These are phyloP conservation scores for Blechomonas ayalai DNA, from an alignment of 208 protist genomes.

Conservation along the genomic window DNA sequence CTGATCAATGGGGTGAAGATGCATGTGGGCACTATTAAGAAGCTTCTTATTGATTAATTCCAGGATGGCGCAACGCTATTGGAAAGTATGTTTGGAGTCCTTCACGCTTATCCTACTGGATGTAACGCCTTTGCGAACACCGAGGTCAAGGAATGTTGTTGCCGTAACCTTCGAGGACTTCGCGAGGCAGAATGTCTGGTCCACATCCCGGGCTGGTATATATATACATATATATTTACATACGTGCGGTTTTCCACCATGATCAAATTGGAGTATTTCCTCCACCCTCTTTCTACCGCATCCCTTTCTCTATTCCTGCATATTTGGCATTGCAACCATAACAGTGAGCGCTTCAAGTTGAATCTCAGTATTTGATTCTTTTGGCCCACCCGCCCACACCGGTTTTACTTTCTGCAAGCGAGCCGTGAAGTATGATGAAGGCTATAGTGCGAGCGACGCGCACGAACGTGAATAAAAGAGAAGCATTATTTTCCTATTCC, in stretches of 20 bases:
- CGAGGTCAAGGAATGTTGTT: too few species aligned
- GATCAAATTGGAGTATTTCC: not conserved
- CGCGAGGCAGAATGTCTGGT: not conserved
- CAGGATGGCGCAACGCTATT: conserved; percentile 21
- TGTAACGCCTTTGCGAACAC: too few species aligned
- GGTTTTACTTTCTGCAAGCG: too few species aligned
- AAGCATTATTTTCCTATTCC: too few species aligned
- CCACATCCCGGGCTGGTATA: not conserved
- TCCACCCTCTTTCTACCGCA: not conserved
- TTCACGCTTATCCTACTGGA: too few species aligned
- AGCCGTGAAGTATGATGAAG: too few species aligned
- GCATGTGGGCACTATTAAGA: conserved; percentile 52
- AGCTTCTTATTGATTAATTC: too few species aligned
- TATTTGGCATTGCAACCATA: not conserved
- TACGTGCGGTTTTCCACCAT: not conserved
- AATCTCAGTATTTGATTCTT: not conserved
- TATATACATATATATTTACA: not conserved
- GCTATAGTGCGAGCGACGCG: too few species aligned
- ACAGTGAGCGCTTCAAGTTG: not conserved
- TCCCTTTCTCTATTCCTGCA: conserved; percentile 1
- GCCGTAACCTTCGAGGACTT: not conserved
- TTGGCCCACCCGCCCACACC: conserved; percentile 1
- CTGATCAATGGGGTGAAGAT: conserved; percentile 66
- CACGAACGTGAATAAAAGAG: too few species aligned
- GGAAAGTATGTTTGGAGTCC: not conserved